Conservation (phyloP, 805 yeast species). For the Aciculoconidium aculeatum region DNA sequence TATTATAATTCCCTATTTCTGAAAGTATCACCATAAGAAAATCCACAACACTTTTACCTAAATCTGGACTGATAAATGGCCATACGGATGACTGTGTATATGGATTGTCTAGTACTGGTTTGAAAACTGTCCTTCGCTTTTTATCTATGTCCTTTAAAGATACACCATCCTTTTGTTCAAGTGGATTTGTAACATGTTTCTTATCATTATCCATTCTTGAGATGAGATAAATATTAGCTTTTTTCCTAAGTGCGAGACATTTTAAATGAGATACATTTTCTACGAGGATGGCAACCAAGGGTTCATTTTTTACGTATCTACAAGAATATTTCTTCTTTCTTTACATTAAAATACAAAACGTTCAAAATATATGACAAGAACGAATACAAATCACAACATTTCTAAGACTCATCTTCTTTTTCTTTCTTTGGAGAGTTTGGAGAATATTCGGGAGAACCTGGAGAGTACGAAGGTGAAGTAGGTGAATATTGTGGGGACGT, state of each 20-base stretch:
- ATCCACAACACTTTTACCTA: slow-evolving; percentile 34
- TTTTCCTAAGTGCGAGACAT: no score
- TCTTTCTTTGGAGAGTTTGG: slow-evolving; percentile 36
- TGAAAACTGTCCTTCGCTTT: slow-evolving; percentile 51
- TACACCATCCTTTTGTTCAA: slow-evolving; percentile 6
- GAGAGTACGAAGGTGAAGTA: slow-evolving; percentile 22
- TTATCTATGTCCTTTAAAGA: slow-evolving; percentile 47
- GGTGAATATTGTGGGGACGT: slow-evolving; percentile 23
- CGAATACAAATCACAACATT: slow-evolving; percentile 5
- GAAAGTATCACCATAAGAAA: slow-evolving; percentile 27
- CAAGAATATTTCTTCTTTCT: slow-evolving; percentile 1
- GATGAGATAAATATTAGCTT: slow-evolving; percentile 1
- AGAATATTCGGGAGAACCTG: slow-evolving; percentile 38
- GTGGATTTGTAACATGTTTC: no score
- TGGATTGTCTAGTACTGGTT: slow-evolving; percentile 62
- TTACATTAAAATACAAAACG: slow-evolving; percentile 7
- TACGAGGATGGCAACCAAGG: no score
- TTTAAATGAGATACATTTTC: no score
- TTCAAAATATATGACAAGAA: slow-evolving; percentile 5
- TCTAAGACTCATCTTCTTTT: slow-evolving; percentile 11
- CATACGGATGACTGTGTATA: slow-evolving; percentile 42
- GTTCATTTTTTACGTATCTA: no score
- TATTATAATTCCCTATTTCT: slow-evolving; percentile 24
- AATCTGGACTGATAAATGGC: slow-evolving; percentile 36
- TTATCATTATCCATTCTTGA: no score